Percentiles rank a stretch among this genome's conserved stretches.
phyloP scores from a whole-genome alignment of 441 rosid genomes.

The Gossypium schwendimanii region DNA sequence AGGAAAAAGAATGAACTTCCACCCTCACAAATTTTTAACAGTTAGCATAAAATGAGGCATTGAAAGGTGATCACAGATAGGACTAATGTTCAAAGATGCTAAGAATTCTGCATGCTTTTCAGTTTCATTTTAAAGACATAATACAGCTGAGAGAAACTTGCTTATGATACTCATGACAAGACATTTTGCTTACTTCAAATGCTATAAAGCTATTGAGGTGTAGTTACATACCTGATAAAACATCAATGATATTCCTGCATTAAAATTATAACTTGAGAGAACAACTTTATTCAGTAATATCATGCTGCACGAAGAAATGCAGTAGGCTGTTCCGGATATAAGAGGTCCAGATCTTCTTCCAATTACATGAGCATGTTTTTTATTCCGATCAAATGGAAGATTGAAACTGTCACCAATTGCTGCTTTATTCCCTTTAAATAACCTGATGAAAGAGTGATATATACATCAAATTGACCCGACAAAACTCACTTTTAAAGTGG shows the following conservation, averaged over 20 bases:
- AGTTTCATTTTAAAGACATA: not conserved
- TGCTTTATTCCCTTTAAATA: slow-evolving; percentile 45
- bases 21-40: not conserved
- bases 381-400: slow-evolving; percentile 27
- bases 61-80: not conserved
- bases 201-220: not conserved
- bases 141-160: not conserved
- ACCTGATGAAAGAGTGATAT: slow-evolving; percentile 30
- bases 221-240: slow-evolving; percentile 63
- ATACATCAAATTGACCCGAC: not conserved
- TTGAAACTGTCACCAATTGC: slow-evolving; percentile 12
- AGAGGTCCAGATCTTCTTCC: slow-evolving; percentile 55
- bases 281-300: slow-evolving; percentile 74
- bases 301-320: slow-evolving; percentile 89
- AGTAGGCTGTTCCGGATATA: slow-evolving; percentile 81
- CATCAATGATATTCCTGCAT: slow-evolving; percentile 76
- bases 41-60: not conserved
- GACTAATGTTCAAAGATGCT: not conserved
- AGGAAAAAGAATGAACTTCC: slow-evolving; percentile 11
- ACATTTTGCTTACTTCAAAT: not conserved
- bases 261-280: slow-evolving; percentile 65
- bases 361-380: slow-evolving; percentile 42
- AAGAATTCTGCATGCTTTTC: not conserved
- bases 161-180: not conserved
- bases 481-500: not conserved